Conservation (phyloP, 164 flowering plant genomes). For the Magnolia officinalis region DNA sequence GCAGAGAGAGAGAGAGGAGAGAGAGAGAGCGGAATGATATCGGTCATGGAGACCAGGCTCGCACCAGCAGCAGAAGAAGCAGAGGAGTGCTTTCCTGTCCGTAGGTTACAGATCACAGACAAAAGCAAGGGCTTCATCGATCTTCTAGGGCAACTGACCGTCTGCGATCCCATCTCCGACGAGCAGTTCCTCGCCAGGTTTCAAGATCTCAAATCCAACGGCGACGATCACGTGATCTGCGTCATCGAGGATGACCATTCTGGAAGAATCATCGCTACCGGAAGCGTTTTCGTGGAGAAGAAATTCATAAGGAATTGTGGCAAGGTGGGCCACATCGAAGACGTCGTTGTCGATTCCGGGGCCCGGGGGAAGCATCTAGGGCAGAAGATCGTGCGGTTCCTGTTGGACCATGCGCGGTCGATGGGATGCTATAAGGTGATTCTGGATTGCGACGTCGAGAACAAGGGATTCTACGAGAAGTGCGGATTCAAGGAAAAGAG, state of each 20-base stretch:
- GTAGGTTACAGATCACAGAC: conserved; percentile 61
- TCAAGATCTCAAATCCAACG: conserved; percentile 46
- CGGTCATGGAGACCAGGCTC: not conserved
- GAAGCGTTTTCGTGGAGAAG: conserved; percentile 74
- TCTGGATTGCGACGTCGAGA: conserved; percentile 67
- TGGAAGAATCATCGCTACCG: conserved; percentile 66
- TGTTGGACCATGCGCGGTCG: conserved; percentile 48
- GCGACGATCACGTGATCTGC: conserved; percentile 69
- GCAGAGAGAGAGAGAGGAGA: too few relatives aligned
- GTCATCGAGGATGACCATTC: conserved; percentile 63
- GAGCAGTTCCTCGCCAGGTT: conserved; percentile 58
- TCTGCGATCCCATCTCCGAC: conserved; percentile 59
- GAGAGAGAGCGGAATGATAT: too few relatives aligned
- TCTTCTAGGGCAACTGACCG: conserved; percentile 59
- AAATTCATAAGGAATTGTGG: conserved; percentile 78
- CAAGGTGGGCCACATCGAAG: conserved; percentile 88
- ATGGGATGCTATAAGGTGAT: conserved; percentile 86
- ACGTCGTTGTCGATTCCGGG: conserved; percentile 75
- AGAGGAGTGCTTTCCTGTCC: conserved; percentile 20
- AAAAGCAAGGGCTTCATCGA: conserved; percentile 71
- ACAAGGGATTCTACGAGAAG: conserved; percentile 66
- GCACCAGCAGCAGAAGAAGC: not conserved
- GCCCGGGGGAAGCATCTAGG: conserved; percentile 69
- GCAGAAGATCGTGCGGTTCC: conserved; percentile 55
- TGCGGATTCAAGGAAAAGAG: conserved; percentile 73